Evolutionary conservation across 805 yeast species (phyloP).

Genomic region (Kazachstania bromeliacearum): DNA sequence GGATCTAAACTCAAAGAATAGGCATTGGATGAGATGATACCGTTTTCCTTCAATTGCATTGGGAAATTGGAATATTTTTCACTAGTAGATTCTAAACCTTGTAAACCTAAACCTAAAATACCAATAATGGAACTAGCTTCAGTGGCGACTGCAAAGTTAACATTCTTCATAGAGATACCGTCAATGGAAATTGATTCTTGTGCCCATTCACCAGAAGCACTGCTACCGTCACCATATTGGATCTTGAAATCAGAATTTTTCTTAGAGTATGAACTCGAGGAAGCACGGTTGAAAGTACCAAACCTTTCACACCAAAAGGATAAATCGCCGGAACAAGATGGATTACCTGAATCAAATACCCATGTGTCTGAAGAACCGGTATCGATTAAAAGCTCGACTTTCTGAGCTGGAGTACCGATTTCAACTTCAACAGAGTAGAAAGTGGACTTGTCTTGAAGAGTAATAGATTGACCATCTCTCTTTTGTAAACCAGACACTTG

Average conservation of each 20-base stretch:
- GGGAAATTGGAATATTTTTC: no score
- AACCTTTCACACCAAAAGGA: no score
- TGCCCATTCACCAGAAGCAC: conserved; percentile 36
- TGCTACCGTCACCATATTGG: conserved; percentile 43
- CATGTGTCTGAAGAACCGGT: neutral
- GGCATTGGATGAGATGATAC: conserved; percentile 36
- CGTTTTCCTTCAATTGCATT: conserved; percentile 7
- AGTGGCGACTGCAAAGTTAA: conserved; percentile 71
- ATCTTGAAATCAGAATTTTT: conserved; percentile 34
- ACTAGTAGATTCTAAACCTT: neutral
- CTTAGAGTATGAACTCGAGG: conserved; percentile 17
- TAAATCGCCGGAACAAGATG: no score
- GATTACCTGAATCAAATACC: conserved; percentile 1
- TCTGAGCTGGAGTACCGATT: neutral
- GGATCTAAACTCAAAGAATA: conserved; percentile 40
- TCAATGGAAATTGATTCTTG: conserved; percentile 50
- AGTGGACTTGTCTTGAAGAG: no score
- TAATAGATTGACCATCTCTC: no score
- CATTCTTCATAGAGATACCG: conserved; percentile 35
- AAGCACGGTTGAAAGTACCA: conserved; percentile 13
- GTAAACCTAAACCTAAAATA: neutral
- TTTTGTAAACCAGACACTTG: no score
- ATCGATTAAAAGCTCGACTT: neutral
- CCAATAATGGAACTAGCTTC: conserved; percentile 51
- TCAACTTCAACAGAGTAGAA: neutral